These are phyloP conservation scores for Pythium brachiatum DNA, from an alignment of 352 stramenopile species.

Conservation along the genomic window DNA sequence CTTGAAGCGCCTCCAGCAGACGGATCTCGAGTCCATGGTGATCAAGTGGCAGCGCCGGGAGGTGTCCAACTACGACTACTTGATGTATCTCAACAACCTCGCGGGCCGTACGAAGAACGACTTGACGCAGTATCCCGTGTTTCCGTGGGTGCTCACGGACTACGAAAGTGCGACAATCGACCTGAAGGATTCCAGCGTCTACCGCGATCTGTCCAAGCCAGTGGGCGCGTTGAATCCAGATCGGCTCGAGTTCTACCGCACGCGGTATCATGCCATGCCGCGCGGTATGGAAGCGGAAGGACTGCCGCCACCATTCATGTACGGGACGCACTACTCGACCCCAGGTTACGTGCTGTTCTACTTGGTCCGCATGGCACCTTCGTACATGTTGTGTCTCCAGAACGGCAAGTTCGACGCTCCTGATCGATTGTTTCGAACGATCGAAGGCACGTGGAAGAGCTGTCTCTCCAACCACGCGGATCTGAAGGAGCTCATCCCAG, in stretches of 20 bases:
- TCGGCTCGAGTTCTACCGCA: conserved; percentile 85
- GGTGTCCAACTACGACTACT: conserved; percentile 95
- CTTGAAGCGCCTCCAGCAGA: conserved; percentile 55
- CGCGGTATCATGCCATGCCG: conserved; percentile 89
- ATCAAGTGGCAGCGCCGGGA: conserved; percentile 79
- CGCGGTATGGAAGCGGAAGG: conserved; percentile 71
- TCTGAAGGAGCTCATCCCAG: conserved; percentile 98
- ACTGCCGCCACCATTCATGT: conserved; percentile 94
- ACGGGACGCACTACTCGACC: conserved; percentile 93
- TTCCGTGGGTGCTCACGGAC: conserved; percentile 95
- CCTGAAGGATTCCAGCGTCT: conserved; percentile 78
- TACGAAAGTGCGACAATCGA: conserved; percentile 87
- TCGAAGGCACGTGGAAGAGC: conserved; percentile 91
- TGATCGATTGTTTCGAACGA: conserved; percentile 96
- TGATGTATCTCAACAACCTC: conserved; percentile 87
- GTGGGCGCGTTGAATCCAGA: conserved; percentile 92
- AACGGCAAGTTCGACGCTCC: conserved; percentile 97
- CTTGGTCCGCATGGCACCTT: conserved; percentile 94
- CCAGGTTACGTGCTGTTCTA: conserved; percentile 98
- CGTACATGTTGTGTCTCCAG: conserved; percentile 96
- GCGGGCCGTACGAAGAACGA: conserved; percentile 87
- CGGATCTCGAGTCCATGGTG: conserved; percentile 73
- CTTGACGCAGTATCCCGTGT: conserved; percentile 96
- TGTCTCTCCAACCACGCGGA: conserved; percentile 88
- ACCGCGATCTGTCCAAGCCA: conserved; percentile 94